Base-by-base conservation (phyloP, 2,329 filamentous ascomycete genomes). In the Sporothrix euskadiensis region DNA sequence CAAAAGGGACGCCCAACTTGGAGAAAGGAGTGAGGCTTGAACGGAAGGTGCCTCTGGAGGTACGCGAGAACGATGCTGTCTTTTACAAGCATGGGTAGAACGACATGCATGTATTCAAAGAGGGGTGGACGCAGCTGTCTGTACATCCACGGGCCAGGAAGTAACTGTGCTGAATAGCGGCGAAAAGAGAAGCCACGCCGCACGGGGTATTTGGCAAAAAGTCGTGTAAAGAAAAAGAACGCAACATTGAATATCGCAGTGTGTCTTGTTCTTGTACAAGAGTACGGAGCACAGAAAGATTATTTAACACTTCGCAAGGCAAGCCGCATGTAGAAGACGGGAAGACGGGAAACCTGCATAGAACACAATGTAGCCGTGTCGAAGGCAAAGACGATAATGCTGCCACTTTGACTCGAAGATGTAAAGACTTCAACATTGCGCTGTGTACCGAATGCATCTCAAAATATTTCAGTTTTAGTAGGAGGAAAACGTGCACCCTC, bases 181-280 rank as follows among this genome's bases (percentile, higher is more conserved):
- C 57, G 30, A 61, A 59, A 61, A 39, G 57, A 61, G 16, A 39
- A 35, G 57, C 57, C 35, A 35, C 35, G 59, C 59, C 59, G 39
- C 59, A 44, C 35, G 35, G 59, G 8, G 59, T 65, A 44, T 44
- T 35, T 59, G 56, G 59, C n/a, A 65, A 65, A 41, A 65, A 30
- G n/a, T 8, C 14, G 14, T 6, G 19, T 52, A 52, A 12, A 47
- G 10, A 30, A 12, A 19, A 66, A n/a, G 6, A 41, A 41, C n/a
- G 32, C 22, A 41, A 12, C 39, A 65, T 44, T 22, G 3, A 41
- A 26, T 2, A 8, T 5, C 14, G 39, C 59, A 26, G 22, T 19
- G 9, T 19, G 12, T 16, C 47, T 6, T 52, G 16, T 52, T 52
- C 16, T n/a, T 52, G 47, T 14, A 19, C 47, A 16, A 16, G 2